Base-by-base conservation (phyloP, 768 basidiomycete genomes). In the Boletellus ananas region DNA sequence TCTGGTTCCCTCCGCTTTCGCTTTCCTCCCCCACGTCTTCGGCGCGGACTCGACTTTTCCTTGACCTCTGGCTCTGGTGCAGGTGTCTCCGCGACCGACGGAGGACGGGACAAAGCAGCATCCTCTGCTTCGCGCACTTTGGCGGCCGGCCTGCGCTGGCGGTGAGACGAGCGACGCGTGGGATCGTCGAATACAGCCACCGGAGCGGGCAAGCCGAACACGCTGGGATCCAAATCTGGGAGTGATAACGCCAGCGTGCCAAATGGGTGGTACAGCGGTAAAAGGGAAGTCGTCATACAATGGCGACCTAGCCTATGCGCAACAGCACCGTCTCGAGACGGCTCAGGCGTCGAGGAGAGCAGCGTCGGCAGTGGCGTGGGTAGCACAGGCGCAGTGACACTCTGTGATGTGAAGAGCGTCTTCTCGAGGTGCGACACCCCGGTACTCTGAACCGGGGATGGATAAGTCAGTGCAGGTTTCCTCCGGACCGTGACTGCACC, bases 201-300 rank as follows among this genome's bases (percentile, higher is more conserved):
- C 34, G 74, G 75, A 44, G 72, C 68, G 39, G 80, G 79, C 45
- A 84, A 72, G 46, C 84, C 84, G 60, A 82, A 78, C 29, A 66
- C 59, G 16, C 72, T 66, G 8, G 84, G 79, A 61, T 84, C 79
- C 42, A 87, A 75, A 48, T 79, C 79, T 4, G 84, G 84, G 47
- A 85, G 74, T 7, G 85, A 85, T 59, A 79, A 73, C 34, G 85
- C 84, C 34, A 87, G 72, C 10, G 66, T 63, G 3, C 84, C 84
- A 29, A 80, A 68, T 23, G 85, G 85, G 60, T 87, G 85, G 59
- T 87, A 87, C 39, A 87, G 66, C 18, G 85, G 83, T 34, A 87
- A 72, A 23, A 76, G 71, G 5, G 78, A 72, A 5, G 75, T 71
- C 8, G 56, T 60, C 56, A 70, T 67, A 46, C 65, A 59, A 20